A percentile compares a stretch with the other conserved stretches of the same genome.
These are phyloP conservation scores for Periconia sp. DNA, from an alignment of 2,329 filamentous ascomycete species.

Conservation along the genomic window DNA sequence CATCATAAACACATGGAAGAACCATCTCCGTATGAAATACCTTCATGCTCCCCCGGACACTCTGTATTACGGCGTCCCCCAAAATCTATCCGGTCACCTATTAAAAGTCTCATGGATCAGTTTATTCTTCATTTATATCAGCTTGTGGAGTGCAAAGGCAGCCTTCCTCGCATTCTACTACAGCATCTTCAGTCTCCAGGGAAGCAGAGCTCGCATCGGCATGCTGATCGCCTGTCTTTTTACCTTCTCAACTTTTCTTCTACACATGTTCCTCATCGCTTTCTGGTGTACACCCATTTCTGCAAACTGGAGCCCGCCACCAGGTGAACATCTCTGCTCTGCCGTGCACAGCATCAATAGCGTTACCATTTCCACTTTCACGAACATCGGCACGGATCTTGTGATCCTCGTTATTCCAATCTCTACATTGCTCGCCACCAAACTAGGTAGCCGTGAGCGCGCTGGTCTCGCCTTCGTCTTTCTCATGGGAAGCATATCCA, in stretches of 20 bases:
- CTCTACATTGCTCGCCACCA: conserved; percentile 23
- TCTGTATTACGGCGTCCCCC: conserved; percentile 33
- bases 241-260: conserved; percentile 30
- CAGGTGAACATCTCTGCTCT: conserved; percentile 24
- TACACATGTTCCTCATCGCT: conserved; percentile 37
- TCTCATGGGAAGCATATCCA: conserved; percentile 32
- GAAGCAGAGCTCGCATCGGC: conserved; percentile 17
- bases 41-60: conserved; percentile 10
- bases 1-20: conserved; percentile 38
- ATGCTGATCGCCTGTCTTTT: conserved; percentile 27
- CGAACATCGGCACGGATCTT: conserved; percentile 35
- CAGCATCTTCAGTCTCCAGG: conserved; percentile 31
- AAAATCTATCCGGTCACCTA: conserved; percentile 28
- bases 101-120: conserved; percentile 40
- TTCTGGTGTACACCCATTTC: conserved; percentile 35
- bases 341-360: conserved; percentile 32
- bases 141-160: conserved; percentile 34
- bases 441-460: conserved; percentile 22
- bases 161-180: conserved; percentile 41
- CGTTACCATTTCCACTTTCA: conserved; percentile 36
- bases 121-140: conserved; percentile 41
- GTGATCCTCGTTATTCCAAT: conserved; percentile 36
- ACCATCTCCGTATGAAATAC: conserved; percentile 33
- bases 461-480: conserved; percentile 35
- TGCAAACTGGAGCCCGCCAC: conserved; percentile 26